Evolutionary conservation across 1,284 basidiomycete genomes (phyloP), one percentile per base, ranked within the genome.

Genomic region (Marasmius tenuissimus): DNA sequence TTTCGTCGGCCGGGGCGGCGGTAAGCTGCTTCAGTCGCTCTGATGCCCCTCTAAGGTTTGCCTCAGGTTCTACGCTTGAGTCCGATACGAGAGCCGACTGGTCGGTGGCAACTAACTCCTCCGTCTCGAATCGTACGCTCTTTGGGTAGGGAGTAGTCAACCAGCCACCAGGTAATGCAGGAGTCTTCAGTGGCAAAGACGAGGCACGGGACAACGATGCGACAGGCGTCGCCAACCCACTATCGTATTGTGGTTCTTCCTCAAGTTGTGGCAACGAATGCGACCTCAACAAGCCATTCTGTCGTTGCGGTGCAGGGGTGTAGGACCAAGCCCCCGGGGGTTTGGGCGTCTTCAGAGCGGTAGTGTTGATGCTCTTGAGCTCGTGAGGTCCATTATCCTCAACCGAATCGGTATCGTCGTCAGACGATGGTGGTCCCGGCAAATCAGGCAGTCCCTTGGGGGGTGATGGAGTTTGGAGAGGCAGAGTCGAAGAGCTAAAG

Each of bases 131-230:
- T 45, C 89, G 85, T 57, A 92, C 90, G 68, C 86, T 89, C 68
- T 84, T 79, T 62, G 77, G 75, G 2, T 76, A 77, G 10, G 89
- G 89, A 18, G 89, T 91, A 6, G 76, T 71, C 53, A 84, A 65
- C 88, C 88, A 91, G 39, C 80, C 88, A 27, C 90, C 90, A n/a
- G 90, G 89, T 7, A 82, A 84, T 4, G 82, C 85, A 47, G 90
- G 90, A 1, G 88, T 91, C 61, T 82, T 83, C 37, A 75, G 62
- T 27, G 82, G 78, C 9, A 83, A 71, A 10, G 81, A 72, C 10
- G 71, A 74, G 34, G 76, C 76, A 63, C 78, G 78, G 16, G 80
- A 79, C 47, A 83, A 67, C 18, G 82, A 79, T 39, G 77, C 68
- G 34, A 75, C 70, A 5, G 83, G 82, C 4, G 83, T 82, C 4